Evolutionary conservation across 768 basidiomycete species (phyloP), one percentile per base, ranked within the genome.

Genomic region (Russula sp.): DNA sequence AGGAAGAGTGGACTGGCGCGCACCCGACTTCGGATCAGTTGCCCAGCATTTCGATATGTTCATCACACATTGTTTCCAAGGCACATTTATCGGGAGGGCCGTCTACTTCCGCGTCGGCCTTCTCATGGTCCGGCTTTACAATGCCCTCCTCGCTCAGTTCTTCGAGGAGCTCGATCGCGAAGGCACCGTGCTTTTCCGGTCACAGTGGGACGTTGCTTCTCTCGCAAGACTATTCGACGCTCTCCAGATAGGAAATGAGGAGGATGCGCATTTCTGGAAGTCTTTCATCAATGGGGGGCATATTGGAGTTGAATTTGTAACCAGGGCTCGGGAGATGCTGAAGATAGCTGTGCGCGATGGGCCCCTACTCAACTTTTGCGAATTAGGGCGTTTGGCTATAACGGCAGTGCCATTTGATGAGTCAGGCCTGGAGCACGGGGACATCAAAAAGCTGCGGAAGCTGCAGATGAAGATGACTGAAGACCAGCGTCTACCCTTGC

Each of bases 291-390:
- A 55, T 42, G 57, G 57, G 14, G 57, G 57, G 3, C 31, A 40
- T n/a, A 40, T 52, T 27, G 62, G n/a, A 8, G n/a, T 10, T 14
- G 51, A 59, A 6, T 59, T 59, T 31, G 54, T 39, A n/a, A 14
- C n/a, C 14, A 59, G 49, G 14, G 51, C 50, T 3, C 27, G 6
- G 31, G 57, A 54, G 13, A 39, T 34, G 37, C 18, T 48, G 11
- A 10, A 39, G 27, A 13, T 22, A 1, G 42, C 57, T 3, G 6
- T 18, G 31, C 51, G 45, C 31, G 52, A 63, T 27, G 62, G 62
- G 11, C 50, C 57, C 6, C 45, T 63, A 5, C 45, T 63, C 52
- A 63, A 59, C 35, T 59, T 63, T 35, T 53, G 45, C 57, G 22
- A 34, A 10, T 47, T 63, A 6, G 57, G 44, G 22, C 45, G 40